These are phyloP conservation scores for Aureobasidium sp. DNA, from an alignment of 2,329 filamentous ascomycete species.

Conservation along the genomic window DNA sequence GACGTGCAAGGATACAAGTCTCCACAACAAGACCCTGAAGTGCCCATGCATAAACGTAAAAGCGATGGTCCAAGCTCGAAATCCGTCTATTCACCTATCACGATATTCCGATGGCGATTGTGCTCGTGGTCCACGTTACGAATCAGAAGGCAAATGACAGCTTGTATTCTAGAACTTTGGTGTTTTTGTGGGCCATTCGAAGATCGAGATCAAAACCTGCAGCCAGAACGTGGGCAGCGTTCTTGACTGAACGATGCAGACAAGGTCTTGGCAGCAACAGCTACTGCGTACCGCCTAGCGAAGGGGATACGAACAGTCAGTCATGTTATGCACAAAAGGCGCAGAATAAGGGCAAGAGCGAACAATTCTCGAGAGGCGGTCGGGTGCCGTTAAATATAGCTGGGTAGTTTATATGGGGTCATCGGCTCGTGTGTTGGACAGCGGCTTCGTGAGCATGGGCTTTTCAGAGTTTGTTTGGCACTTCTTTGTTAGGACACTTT, in stretches of 20 bases:
- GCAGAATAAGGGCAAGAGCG: neutral
- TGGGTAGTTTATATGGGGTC: neutral
- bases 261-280: neutral
- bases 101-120: neutral
- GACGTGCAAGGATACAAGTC: neutral
- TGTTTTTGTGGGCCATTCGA: neutral
- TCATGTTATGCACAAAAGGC: neutral
- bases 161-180: neutral
- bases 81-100: neutral
- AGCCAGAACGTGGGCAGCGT: neutral
- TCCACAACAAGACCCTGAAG: neutral
- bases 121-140: neutral
- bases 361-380: neutral
- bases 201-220: neutral
- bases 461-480: neutral
- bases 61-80: neutral
- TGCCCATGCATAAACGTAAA: neutral
- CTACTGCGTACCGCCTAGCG: neutral
- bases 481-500: neutral
- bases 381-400: neutral
- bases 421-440: neutral
- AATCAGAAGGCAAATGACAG: neutral
- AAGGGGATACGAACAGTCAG: neutral
- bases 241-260: too few relatives aligned
- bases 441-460: neutral